phyloP scores from a whole-genome alignment of 2,329 filamentous ascomycete genomes.

The Apiospora marii region DNA sequence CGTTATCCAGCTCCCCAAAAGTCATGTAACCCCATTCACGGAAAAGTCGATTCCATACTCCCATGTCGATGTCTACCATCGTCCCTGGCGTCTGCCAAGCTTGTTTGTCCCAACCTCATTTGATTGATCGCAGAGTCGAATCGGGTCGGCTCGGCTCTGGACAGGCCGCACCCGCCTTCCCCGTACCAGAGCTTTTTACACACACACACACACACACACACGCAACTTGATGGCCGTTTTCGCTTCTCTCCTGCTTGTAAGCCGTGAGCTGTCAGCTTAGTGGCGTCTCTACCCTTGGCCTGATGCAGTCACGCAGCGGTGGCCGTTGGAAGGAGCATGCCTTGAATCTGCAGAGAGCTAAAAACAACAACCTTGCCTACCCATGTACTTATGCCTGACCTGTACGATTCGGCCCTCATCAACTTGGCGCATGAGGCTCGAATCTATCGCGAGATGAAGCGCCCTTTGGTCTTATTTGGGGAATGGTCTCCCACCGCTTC shows the following conservation, averaged over 20 bases:
- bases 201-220: neutral
- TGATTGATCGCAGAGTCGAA: neutral
- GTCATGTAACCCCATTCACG: neutral
- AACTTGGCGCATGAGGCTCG: constrained; percentile 8
- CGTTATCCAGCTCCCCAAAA: neutral
- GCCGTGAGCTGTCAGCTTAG: neutral
- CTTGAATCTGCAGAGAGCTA: neutral
- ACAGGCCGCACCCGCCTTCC: neutral
- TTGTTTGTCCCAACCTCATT: constrained; percentile 13
- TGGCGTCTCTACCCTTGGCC: neutral
- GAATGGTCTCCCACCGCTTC: neutral
- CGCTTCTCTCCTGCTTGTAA: neutral
- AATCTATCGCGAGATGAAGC: neutral
- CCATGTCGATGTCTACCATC: constrained; percentile 10
- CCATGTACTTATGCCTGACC: neutral
- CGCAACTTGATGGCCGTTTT: neutral
- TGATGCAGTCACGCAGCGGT: neutral
- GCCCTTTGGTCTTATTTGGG: neutral
- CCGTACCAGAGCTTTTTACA: neutral
- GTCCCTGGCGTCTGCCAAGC: constrained; percentile 1
- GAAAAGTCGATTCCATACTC: constrained; percentile 17
- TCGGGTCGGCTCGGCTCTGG: neutral
- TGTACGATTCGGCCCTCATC: neutral
- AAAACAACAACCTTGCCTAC: neutral
- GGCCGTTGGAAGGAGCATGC: neutral